phyloP scores from a whole-genome alignment of 2,329 filamentous ascomycete genomes.

The Fusarium pininemorale region DNA sequence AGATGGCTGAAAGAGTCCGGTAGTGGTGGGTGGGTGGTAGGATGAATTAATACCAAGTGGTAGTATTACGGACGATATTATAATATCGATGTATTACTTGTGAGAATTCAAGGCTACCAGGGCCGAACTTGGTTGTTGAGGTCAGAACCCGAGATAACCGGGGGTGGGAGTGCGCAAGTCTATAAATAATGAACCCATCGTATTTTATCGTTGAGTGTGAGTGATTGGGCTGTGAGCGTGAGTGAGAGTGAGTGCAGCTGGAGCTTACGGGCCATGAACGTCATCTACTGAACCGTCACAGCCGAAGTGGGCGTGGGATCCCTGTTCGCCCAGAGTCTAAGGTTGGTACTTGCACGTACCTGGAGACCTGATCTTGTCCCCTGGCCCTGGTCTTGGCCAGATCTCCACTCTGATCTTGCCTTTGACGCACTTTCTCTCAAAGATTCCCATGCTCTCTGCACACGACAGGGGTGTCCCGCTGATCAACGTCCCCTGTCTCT shows the following conservation, averaged over 20 bases:
- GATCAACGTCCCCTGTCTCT: slow-evolving; percentile 31
- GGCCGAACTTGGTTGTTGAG: slow-evolving; percentile 22
- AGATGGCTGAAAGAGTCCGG: not conserved
- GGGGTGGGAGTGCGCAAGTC: slow-evolving; percentile 29
- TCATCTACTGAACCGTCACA: slow-evolving; percentile 34
- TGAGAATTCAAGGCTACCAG: slow-evolving; percentile 18
- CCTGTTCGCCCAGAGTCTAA: slow-evolving; percentile 6
- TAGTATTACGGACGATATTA: slow-evolving; percentile 14
- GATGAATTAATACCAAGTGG: slow-evolving; percentile 12
- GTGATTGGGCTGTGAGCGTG: not conserved
- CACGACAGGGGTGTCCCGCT: slow-evolving; percentile 33
- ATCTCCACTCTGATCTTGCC: slow-evolving; percentile 31
- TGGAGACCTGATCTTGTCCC: slow-evolving; percentile 16
- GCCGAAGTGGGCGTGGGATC: slow-evolving; percentile 23
- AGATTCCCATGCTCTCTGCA: slow-evolving; percentile 28
- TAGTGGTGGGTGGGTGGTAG: not conserved
- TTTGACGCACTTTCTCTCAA: slow-evolving; percentile 20
- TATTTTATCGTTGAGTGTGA: slow-evolving; percentile 11
- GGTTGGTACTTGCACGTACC: slow-evolving; percentile 11
- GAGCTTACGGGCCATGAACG: slow-evolving; percentile 27
- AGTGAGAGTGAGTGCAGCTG: not conserved
- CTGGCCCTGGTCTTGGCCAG: slow-evolving; percentile 15
- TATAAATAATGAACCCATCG: slow-evolving; percentile 36
- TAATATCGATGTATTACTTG: slow-evolving; percentile 26
- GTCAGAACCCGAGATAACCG: slow-evolving; percentile 9